Base-by-base conservation (phyloP, 228 moss, liverwort and hornwort species). In the Sphagnum magellanicum region DNA sequence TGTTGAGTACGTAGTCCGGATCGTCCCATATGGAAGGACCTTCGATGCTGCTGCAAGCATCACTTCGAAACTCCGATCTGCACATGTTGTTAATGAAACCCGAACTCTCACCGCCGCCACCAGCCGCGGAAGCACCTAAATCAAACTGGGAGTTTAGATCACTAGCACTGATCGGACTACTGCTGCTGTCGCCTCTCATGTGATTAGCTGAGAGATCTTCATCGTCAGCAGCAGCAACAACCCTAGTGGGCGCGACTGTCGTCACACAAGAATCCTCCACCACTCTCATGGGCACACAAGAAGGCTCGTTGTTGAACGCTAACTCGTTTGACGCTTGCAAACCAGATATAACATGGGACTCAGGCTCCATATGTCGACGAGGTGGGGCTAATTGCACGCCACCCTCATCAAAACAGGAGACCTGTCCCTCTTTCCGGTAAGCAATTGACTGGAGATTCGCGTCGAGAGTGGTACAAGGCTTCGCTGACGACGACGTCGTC, bases 391-490 rank as follows among this genome's bases (percentile, higher is more conserved):
- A 59, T 14, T 68, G 65, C 4, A n/a, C 8, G 74, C 63, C 80
- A 80, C 81, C 83, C 83, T 74, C 74, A 12, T 15, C 75, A 72
- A 64, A 78, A 52, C 76, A 74, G 4, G 83, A 55, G 12, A 8
- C 80, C 80, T 83, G 82, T 50, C 50, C 75, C 50, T 48, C 17
- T 71, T 81, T 90, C 74, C 81, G 95, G 63, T 89, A 84, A 70
- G 77, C 89, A 67, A 85, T 71, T 59, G 79, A 83, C 55, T 84
- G 84, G 71, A 96, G 74, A 67, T 92, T 92, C 0, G 86, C 88
- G 16, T 86, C 84, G 7, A 96, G 64, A 4, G 92, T 91, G 32
- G 72, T 73, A 15, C 79, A 70, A 72, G 60, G 65, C 50, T 82
- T 83, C 68, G 77, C 78, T 71, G 75, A 6, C 57, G 71, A 48